Evolutionary conservation across 2,329 filamentous ascomycete genomes (phyloP).

Genomic region (Claviceps sp.): DNA sequence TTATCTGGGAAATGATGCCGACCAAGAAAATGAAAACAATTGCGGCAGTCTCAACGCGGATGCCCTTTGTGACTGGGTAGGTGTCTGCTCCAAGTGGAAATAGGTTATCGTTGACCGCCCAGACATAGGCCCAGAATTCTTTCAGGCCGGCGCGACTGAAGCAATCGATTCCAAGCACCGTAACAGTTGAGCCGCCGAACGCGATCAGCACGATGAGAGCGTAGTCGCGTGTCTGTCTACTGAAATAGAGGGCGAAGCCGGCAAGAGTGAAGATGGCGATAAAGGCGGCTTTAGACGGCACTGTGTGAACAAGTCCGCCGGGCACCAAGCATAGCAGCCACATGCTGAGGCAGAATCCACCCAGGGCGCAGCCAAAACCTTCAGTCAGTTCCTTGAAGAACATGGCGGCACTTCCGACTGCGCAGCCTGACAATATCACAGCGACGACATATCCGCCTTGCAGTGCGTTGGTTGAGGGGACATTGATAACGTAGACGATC

Average conservation of each 20-base stretch:
- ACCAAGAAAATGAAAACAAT: slow-evolving; percentile 61
- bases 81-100: slow-evolving; percentile 67
- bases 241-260: slow-evolving; percentile 65
- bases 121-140: slow-evolving; percentile 92
- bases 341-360: slow-evolving; percentile 77
- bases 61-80: slow-evolving; percentile 77
- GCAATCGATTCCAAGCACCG: slow-evolving; percentile 78
- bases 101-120: slow-evolving; percentile 64
- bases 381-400: slow-evolving; percentile 77
- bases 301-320: slow-evolving; percentile 57
- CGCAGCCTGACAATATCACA: slow-evolving; percentile 54
- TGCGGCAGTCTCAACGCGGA: slow-evolving; percentile 70
- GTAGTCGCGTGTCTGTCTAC: slow-evolving; percentile 63
- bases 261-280: slow-evolving; percentile 58
- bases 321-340: slow-evolving; percentile 72
- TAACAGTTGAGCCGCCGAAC: slow-evolving; percentile 67
- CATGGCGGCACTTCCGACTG: slow-evolving; percentile 60
- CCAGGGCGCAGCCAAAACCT: slow-evolving; percentile 69
- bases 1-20: slow-evolving; percentile 73
- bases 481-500: slow-evolving; percentile 77
- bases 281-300: slow-evolving; percentile 55
- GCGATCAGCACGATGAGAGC: slow-evolving; percentile 63
- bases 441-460: slow-evolving; percentile 84
- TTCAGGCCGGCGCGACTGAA: slow-evolving; percentile 83
- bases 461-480: slow-evolving; percentile 58